Base-by-base conservation (phyloP, 306 rosid genomes). In the Dryas octopetala region DNA sequence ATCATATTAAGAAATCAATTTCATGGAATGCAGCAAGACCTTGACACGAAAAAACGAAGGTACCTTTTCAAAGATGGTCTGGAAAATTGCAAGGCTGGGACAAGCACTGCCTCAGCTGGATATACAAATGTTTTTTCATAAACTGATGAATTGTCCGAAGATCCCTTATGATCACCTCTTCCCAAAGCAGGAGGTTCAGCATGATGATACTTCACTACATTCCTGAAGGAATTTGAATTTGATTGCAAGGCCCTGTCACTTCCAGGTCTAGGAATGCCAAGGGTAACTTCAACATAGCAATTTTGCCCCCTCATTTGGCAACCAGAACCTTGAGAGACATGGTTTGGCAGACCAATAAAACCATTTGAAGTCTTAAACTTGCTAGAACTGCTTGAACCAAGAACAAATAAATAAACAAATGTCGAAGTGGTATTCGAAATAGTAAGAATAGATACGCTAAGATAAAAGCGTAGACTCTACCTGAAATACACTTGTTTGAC, bases 21-120 rank as follows among this genome's bases (percentile, higher is more conserved):
- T 5, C 23, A 74, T 62, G 17, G 19, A 63, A 7, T 50, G 40
- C 52, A 74, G 70, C 26, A 40, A 54, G 48, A 19, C n/a, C n/a
- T 14, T 26, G 19, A 48, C 40, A 53, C 32, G 66, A 8, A 49
- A 17, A 28, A 71, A 19, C 49, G 41, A 13, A 71, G 57, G 71
- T 81, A 94, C 99, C 97, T 92, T 86, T 85, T 89, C 83, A 95
- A 78, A 79, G 99, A 95, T 44, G 96, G 90, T 81, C 91, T 86
- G 48, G 92, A 89, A 82, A 83, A 85, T 65, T 86, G 97, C 81
- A 90, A 81, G 74, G 93, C 77, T 26, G 97, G 97, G 72, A 90
- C 93, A 78, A 95, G 90, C 77, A 95, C 97, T 26, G 97, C 93
- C 84, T 91, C 97, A 14, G 97, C 84, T 19, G 99, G 96, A 84